Percentiles rank a stretch among this genome's conserved stretches.
These are phyloP conservation scores for Vitis hybrid DNA, from an alignment of 177 flowering plant species.

Conservation along the genomic window DNA sequence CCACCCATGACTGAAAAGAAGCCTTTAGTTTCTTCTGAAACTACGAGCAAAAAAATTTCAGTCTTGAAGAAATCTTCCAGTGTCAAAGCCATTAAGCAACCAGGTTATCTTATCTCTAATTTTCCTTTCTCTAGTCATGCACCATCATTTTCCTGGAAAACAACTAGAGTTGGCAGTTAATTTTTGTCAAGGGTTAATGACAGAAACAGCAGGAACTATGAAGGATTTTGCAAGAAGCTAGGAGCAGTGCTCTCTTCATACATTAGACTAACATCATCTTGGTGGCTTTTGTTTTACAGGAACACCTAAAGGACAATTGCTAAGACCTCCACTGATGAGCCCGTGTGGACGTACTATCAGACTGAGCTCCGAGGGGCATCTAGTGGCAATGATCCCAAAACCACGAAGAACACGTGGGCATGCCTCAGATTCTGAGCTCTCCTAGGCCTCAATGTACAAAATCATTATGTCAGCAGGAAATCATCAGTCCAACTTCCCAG, in stretches of 20 bases:
- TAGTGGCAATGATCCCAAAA: constrained; percentile 33
- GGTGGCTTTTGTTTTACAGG: constrained; percentile 27
- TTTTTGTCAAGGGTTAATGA: too few species aligned
- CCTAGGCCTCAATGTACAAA: constrained; percentile 12
- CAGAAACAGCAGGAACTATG: too few species aligned
- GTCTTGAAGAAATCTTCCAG: constrained; percentile 28
- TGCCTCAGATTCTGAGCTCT: constrained; percentile 57
- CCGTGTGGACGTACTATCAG: constrained; percentile 32
- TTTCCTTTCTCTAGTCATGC: too few species aligned
- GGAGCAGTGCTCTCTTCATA: not conserved
- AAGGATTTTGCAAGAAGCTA: too few species aligned
- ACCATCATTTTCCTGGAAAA: too few species aligned
- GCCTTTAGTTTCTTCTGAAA: constrained; percentile 23
- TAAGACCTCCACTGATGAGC: constrained; percentile 45
- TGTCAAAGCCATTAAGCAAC: constrained; percentile 27
- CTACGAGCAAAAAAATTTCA: constrained; percentile 23
- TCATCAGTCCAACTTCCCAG: not conserved
- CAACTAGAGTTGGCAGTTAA: too few species aligned
- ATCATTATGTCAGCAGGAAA: not conserved
- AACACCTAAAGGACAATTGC: constrained; percentile 35
- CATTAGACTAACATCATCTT: not conserved
- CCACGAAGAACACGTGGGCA: constrained; percentile 39
- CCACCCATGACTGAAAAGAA: constrained; percentile 29
- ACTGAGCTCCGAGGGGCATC: constrained; percentile 36
- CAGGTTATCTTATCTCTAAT: constrained; percentile 26